phyloP scores from a whole-genome alignment of 768 basidiomycete genomes.

The Crucibulum laeve region DNA sequence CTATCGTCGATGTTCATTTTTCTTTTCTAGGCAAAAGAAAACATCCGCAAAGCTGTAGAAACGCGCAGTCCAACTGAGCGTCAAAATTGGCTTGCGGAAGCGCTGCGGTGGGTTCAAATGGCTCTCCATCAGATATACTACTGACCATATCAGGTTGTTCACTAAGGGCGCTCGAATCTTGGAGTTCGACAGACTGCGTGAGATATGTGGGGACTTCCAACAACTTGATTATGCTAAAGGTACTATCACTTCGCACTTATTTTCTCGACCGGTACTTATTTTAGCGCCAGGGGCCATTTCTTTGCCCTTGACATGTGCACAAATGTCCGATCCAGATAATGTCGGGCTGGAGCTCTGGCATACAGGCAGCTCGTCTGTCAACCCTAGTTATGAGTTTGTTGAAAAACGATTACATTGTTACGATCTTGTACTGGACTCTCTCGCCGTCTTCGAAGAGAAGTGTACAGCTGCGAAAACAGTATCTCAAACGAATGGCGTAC shows the following conservation, averaged over 20 bases:
- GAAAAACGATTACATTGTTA: constrained; percentile 73
- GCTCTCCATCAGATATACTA: constrained; percentile 2
- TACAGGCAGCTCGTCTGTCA: constrained; percentile 50
- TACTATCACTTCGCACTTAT: constrained; percentile 16
- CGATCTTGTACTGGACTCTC: constrained; percentile 75
- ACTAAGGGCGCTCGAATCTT: constrained; percentile 83
- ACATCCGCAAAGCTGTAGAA: constrained; percentile 85
- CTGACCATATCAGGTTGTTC: constrained; percentile 58
- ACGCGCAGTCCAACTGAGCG: constrained; percentile 70
- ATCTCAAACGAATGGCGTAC: constrained; percentile 14
- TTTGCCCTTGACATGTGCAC: constrained; percentile 81
- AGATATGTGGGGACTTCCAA: constrained; percentile 88
- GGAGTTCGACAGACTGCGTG: constrained; percentile 78
- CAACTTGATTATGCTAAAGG: constrained; percentile 81
- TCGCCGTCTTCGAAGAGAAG: constrained; percentile 75
- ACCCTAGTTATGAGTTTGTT: constrained; percentile 53
- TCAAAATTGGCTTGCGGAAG: constrained; percentile 79
- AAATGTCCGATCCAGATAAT: constrained; percentile 70
- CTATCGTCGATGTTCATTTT: constrained; percentile 6
- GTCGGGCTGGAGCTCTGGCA: constrained; percentile 76
- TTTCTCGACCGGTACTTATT: not conserved
- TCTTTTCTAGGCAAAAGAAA: constrained; percentile 77
- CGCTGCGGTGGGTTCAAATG: constrained; percentile 58
- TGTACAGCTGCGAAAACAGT: constrained; percentile 24
- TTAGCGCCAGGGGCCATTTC: constrained; percentile 66